Base-by-base conservation (phyloP, 2,329 filamentous ascomycete species). In the Alternaria solani region DNA sequence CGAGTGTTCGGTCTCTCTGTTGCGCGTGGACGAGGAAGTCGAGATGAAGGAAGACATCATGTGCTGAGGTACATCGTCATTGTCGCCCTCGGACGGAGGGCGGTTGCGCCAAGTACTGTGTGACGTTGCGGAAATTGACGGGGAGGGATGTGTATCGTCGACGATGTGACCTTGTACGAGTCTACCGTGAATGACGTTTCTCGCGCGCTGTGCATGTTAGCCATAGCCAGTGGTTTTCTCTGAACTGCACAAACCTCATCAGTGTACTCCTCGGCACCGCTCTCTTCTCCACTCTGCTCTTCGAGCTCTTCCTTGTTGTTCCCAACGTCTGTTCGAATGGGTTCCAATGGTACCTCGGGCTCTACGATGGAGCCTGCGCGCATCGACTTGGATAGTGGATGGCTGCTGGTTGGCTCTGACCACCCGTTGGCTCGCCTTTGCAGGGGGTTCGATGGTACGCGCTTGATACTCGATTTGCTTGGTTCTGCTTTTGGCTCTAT, bases 81-180 rank as follows among this genome's bases (percentile, higher is more conserved):
- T 70, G n/a, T 85, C 84, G 23, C 81, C 78, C 42, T 84, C 82
- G 12, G 85, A 84, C 3, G 75, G 75, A 7, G 76, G 72, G 28
- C 77, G 78, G 42, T 70, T 75, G 59, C 71, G 80, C 81, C 59
- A 84, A 75, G 55, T 85, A 75, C 54, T 89, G 58, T 87, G 87
- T 8, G 88, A 88, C n/a, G 88, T 81, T 28, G 82, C 81, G 6
- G 84, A 94, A 63, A 87, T 84, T 47, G 86, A 84, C 16, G 93
- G 91, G 1, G 93, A 96, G 2, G 91, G 91, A 73, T 93, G 94
- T 75, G 97, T 91, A 75, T 97, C 95, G 64, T 96, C 92, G 11
- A 99, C 95, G 67, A 99, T 91, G 75, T 98, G 95, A 14, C 95
- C 95, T 70, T 97, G 93, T 8, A 98, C 88, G 43, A 99, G 84